A percentile compares a stretch with the other conserved stretches of the same genome.
phyloP scores from a whole-genome alignment of 116 monocot species.

The Iris pallida region DNA sequence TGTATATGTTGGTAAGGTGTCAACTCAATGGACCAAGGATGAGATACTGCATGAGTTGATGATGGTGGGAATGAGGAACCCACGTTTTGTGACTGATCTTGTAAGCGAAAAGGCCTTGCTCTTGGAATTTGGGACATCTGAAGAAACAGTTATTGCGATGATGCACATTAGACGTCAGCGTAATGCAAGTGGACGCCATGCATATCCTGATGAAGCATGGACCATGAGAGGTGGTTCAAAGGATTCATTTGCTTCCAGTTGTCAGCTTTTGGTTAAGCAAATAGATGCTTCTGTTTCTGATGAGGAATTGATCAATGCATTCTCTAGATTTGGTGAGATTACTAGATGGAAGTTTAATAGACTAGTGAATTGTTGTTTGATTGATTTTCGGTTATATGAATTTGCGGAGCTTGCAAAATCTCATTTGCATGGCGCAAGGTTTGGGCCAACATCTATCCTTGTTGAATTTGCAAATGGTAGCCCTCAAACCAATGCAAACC shows the following conservation, averaged over 20 bases:
- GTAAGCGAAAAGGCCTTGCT: conserved; percentile 62
- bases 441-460: conserved; percentile 33
- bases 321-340: conserved; percentile 52
- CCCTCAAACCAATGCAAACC: conserved; percentile 9
- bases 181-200: conserved; percentile 19
- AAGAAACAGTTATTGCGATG: conserved; percentile 67
- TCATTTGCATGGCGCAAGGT: conserved; percentile 51
- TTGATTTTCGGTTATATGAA: conserved; percentile 40
- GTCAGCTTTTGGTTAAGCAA: conserved; percentile 44
- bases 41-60: conserved; percentile 61
- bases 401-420: conserved; percentile 37
- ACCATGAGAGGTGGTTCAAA: conserved; percentile 10
- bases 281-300: conserved; percentile 45
- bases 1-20: conserved; percentile 74
- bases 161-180: conserved; percentile 48
- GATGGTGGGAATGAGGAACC: conserved; percentile 36
- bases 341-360: conserved; percentile 41
- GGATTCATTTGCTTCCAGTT: conserved; percentile 25
- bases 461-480: conserved; percentile 36
- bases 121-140: conserved; percentile 67
- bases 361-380: conserved; percentile 37
- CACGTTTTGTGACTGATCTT: conserved; percentile 55
- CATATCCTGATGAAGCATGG: conserved; percentile 2
- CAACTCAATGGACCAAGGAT: conserved; percentile 53
- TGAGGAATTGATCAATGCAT: conserved; percentile 48